phyloP scores from a whole-genome alignment of 1,284 basidiomycete species.

The Sphaerobolus stellatus region DNA sequence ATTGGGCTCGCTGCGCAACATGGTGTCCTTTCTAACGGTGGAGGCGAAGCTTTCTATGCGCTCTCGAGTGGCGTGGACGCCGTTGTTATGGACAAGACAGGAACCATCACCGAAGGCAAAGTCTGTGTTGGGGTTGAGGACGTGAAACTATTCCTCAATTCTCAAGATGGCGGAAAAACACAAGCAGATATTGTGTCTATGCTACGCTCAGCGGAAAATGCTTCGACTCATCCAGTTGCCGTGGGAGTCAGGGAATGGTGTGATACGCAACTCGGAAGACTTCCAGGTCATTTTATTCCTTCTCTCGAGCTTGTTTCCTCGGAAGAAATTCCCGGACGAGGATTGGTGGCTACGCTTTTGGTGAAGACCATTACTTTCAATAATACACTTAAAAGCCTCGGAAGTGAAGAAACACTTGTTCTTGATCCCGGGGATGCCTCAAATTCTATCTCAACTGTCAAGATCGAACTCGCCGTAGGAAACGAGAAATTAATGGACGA shows the following conservation, averaged over 20 bases:
- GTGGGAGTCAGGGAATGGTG: conserved; percentile 57
- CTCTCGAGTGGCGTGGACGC: conserved; percentile 69
- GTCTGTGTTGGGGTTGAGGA: conserved; percentile 50
- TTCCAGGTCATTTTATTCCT: conserved; percentile 16
- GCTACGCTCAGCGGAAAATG: conserved; percentile 54
- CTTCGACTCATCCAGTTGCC: conserved; percentile 70
- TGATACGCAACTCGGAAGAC: conserved; percentile 28
- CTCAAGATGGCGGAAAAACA: conserved; percentile 25
- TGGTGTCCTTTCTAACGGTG: conserved; percentile 79
- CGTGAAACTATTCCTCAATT: conserved; percentile 24
- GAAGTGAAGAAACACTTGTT: too few species aligned
- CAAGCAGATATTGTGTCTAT: conserved; percentile 43
- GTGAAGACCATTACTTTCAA: too few species aligned
- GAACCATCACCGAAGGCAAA: conserved; percentile 75
- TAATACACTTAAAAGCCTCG: too few species aligned
- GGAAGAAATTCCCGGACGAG: conserved; percentile 70
- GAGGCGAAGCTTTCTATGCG: conserved; percentile 82
- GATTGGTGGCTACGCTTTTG: conserved; percentile 56
- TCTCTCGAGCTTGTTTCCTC: conserved; percentile 34
- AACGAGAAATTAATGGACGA: conserved; percentile 68
- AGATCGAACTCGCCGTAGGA: conserved; percentile 56
- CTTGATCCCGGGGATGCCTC: too few species aligned
- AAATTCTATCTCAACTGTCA: conserved; percentile 32
- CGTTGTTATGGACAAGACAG: conserved; percentile 84
- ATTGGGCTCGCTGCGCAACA: conserved; percentile 75